Evolutionary conservation across 1,284 basidiomycete species (phyloP), one percentile per base, ranked within the genome.

Genomic region (Fomitopsis pinicola): DNA sequence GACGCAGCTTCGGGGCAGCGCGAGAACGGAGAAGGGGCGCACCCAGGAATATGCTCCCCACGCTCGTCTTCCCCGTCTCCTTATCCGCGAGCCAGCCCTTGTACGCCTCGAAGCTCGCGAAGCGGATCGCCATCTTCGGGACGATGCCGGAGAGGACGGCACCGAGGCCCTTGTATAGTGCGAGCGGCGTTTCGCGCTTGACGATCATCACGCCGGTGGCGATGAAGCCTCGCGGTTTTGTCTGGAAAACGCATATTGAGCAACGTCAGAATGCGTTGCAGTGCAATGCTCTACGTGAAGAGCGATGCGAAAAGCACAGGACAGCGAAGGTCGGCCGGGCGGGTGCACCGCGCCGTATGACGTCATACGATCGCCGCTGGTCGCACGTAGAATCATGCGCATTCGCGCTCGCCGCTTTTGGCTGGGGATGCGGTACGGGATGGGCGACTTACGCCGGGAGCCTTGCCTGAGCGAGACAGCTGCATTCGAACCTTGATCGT

Each of bases 401-500:
- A 30, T 22, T 26, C 52, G 52, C 35, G 35, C 19, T 15, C n/a
- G n/a, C 30, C 14, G n/a, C 2, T 5, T 38, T 53, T 17, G 52
- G 9, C 10, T 33, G 33, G 55, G 42, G 26, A 28, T 33, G 12
- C 48, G 10, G 26, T 35, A 4, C 2, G 4, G 17, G 22, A 35
- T 52, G 14, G 12, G 7, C 7, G n/a, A 83, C 91, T 71, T 76
- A 97, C 95, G 57, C 95, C 95, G 60, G 90, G 85, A 33, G 80
- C 76, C 63, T 82, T 81, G 19, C 93, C 88, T 5, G 93, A 90
- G 73, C 80, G 87, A 59, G 92, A 94, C 60, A 98, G 88, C 79
- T 98, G 96, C 96, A 98, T 98, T 57, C 96, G 92, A 67, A 96
- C 96, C 82, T 98, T 98, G 83, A 98, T 98, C 35, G 96, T 98